These are phyloP conservation scores for Ocimum tenuiflorum DNA, from an alignment of 257 asterid genomes.

Conservation along the genomic window DNA sequence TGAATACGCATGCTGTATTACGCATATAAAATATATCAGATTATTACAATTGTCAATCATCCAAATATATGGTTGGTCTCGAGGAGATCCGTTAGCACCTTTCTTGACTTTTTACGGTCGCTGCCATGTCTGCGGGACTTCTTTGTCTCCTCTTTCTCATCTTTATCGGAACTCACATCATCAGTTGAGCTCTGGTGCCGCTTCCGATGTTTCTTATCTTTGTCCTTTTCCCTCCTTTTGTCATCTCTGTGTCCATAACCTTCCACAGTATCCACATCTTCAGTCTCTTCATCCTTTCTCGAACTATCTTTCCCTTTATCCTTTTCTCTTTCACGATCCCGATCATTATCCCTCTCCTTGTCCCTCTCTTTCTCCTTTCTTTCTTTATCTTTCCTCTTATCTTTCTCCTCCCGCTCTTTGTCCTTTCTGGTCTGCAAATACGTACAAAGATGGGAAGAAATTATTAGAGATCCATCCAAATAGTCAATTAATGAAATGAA, in stretches of 20 bases:
- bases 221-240: slow-evolving; percentile 69
- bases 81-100: slow-evolving; percentile 34
- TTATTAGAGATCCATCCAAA: neutral
- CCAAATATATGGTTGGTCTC: neutral
- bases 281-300: slow-evolving; percentile 64
- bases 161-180: slow-evolving; percentile 77
- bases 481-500: neutral
- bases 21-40: slow-evolving; percentile 1
- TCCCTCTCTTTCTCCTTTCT: slow-evolving; percentile 35
- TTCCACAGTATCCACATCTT: slow-evolving; percentile 43
- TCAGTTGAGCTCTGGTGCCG: slow-evolving; percentile 69
- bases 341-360: slow-evolving; percentile 35
- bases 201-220: slow-evolving; percentile 79
- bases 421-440: slow-evolving; percentile 71
- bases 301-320: slow-evolving; percentile 66
- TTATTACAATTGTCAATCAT: neutral
- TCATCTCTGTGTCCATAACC: slow-evolving; percentile 64
- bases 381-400: slow-evolving; percentile 58
- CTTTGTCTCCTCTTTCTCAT: slow-evolving; percentile 73
- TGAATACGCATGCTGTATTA: slow-evolving; percentile 65
- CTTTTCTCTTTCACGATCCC: slow-evolving; percentile 59
- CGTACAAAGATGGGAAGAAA: neutral
- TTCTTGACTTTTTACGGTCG: slow-evolving; percentile 93
- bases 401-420: slow-evolving; percentile 80
- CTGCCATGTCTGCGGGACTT: slow-evolving; percentile 79